These are phyloP conservation scores for Lepidium didymum DNA, from an alignment of 345 rosid species.

Conservation along the genomic window DNA sequence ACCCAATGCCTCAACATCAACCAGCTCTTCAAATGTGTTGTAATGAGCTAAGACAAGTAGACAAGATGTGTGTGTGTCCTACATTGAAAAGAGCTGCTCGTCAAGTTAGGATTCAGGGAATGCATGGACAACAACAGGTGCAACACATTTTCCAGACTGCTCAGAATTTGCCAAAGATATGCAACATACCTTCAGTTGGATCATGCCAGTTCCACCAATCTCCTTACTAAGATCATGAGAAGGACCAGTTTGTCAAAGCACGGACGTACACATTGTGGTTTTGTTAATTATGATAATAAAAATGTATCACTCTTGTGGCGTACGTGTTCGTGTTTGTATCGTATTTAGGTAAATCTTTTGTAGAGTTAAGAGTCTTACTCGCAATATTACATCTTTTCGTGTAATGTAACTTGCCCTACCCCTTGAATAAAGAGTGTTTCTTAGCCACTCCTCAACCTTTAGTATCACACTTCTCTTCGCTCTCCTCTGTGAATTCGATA, in stretches of 20 bases:
- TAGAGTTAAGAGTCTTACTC: not conserved
- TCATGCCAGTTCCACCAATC: slow-evolving; percentile 2
- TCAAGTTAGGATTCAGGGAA: not conserved
- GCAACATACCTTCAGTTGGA: slow-evolving; percentile 6
- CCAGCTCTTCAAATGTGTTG: slow-evolving; percentile 8
- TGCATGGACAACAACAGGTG: slow-evolving; percentile 3
- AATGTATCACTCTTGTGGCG: not conserved
- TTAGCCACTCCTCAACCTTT: not conserved
- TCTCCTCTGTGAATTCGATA: no score
- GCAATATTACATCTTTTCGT: not conserved
- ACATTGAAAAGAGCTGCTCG: not conserved
- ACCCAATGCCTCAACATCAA: not conserved
- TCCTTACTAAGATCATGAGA: slow-evolving; percentile 5
- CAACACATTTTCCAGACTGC: slow-evolving; percentile 8
- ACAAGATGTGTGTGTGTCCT: slow-evolving; percentile 14
- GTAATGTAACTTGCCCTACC: slow-evolving; percentile 3
- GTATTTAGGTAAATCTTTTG: not conserved
- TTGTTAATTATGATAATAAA: not conserved
- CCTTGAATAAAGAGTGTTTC: not conserved
- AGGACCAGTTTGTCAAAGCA: not conserved
- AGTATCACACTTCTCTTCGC: not conserved
- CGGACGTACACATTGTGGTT: not conserved
- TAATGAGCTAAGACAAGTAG: slow-evolving; percentile 2
- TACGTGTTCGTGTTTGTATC: slow-evolving; percentile 1
- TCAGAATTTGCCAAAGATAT: slow-evolving; percentile 6